These are phyloP conservation scores for Lachnellula hyalina DNA, from an alignment of 2,329 filamentous ascomycete species.

Conservation along the genomic window DNA sequence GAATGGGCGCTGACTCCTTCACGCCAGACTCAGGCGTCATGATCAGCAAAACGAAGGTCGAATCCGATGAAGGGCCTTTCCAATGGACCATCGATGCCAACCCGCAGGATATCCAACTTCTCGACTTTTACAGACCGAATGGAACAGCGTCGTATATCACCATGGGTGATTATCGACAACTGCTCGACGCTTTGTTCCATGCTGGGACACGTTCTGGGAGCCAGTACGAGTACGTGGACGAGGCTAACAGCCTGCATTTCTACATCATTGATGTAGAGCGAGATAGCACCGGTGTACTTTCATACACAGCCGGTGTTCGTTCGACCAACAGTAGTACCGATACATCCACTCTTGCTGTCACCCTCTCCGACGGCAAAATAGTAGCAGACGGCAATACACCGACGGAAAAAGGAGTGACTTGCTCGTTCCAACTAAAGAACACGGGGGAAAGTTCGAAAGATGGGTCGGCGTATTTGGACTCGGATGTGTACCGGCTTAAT, in stretches of 20 bases:
- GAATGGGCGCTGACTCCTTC: constrained; percentile 14
- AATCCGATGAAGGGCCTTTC: neutral
- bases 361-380: neutral
- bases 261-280: constrained; percentile 11
- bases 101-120: constrained; percentile 12
- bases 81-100: constrained; percentile 16
- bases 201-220: constrained; percentile 12
- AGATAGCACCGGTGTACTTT: constrained; percentile 4
- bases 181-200: constrained; percentile 14
- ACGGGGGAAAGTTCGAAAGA: constrained; percentile 4
- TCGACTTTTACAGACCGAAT: constrained; percentile 13
- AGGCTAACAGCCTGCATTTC: constrained; percentile 10
- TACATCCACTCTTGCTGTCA: constrained; percentile 5
- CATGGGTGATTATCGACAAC: constrained; percentile 10
- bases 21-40: constrained; percentile 13
- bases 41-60: constrained; percentile 11
- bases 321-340: neutral
- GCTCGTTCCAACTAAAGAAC: constrained; percentile 10
- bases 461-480: constrained; percentile 7
- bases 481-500: constrained; percentile 10
- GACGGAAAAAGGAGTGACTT: constrained; percentile 6
- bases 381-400: neutral
- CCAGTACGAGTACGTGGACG: constrained; percentile 13
- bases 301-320: constrained; percentile 11
- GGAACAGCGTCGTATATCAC: constrained; percentile 10